phyloP scores from a whole-genome alignment of 2,329 filamentous ascomycete species.

The Teratosphaeria gauchensis region DNA sequence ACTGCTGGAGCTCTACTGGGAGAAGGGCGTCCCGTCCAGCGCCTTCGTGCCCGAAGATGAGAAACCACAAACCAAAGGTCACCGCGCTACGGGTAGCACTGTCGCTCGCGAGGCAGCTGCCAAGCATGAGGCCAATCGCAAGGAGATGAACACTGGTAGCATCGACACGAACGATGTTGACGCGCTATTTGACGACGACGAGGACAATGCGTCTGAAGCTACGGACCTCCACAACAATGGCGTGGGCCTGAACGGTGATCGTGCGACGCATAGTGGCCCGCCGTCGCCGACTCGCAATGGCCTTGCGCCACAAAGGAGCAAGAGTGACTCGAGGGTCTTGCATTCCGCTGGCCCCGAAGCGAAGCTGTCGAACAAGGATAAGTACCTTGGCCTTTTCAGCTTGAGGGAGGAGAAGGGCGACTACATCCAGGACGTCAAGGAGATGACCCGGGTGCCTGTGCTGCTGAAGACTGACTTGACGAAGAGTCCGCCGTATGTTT shows the following conservation, averaged over 20 bases:
- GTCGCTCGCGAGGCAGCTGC: slow-evolving; percentile 74
- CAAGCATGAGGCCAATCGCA: slow-evolving; percentile 74
- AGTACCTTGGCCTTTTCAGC: slow-evolving; percentile 83
- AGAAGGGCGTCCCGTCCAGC: slow-evolving; percentile 96
- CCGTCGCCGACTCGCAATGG: slow-evolving; percentile 76
- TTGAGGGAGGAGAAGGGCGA: slow-evolving; percentile 87
- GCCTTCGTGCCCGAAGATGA: slow-evolving; percentile 96
- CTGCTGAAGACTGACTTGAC: slow-evolving; percentile 95
- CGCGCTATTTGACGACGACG: slow-evolving; percentile 85
- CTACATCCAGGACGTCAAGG: slow-evolving; percentile 94
- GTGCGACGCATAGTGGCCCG: slow-evolving; percentile 89
- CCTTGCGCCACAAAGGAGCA: slow-evolving; percentile 69
- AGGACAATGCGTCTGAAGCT: slow-evolving; percentile 59
- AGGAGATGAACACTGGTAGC: slow-evolving; percentile 88
- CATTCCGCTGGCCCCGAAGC: slow-evolving; percentile 62
- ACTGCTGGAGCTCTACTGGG: slow-evolving; percentile 95
- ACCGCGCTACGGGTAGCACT: slow-evolving; percentile 42
- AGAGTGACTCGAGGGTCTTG: slow-evolving; percentile 86
- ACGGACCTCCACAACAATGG: slow-evolving; percentile 78
- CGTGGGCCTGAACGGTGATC: slow-evolving; percentile 70
- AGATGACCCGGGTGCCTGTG: slow-evolving; percentile 96
- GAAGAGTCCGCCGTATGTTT: slow-evolving; percentile 97
- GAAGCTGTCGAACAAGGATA: slow-evolving; percentile 86
- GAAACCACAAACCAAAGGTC: slow-evolving; percentile 66
- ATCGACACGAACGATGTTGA: slow-evolving; percentile 90